phyloP scores from a whole-genome alignment of 176 grass and related monocot species.

The Oryza longistaminata region DNA sequence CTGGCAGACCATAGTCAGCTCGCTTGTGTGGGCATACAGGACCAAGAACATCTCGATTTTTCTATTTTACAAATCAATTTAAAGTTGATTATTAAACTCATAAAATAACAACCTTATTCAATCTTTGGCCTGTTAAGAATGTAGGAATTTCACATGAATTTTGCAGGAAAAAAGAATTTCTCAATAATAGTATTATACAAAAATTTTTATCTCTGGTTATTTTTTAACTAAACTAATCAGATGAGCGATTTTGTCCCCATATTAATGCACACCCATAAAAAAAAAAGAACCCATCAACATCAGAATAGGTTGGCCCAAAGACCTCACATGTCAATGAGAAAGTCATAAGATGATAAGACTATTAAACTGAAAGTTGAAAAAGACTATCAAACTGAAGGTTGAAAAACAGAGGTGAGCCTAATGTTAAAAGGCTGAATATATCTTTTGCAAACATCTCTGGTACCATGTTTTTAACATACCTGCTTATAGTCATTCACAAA shows the following conservation, averaged over 20 bases:
- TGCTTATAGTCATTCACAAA: conserved; percentile 87
- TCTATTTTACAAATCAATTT: conserved; percentile 35
- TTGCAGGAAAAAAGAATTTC: background rate
- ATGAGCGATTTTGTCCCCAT: background rate
- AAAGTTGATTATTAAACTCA: conserved; percentile 6
- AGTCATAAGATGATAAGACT: background rate
- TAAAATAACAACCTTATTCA: background rate
- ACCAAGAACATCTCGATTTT: conserved; percentile 64
- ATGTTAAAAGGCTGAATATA: conserved; percentile 48
- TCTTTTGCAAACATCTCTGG: conserved; percentile 51
- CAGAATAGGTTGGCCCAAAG: background rate
- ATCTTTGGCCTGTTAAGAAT: background rate
- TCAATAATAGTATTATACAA: background rate
- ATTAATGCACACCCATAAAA: background rate
- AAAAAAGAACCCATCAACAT: background rate
- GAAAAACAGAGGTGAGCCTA: background rate
- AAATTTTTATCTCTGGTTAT: background rate
- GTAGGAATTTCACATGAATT: background rate
- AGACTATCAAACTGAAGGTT: too few relatives aligned
- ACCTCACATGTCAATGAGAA: background rate
- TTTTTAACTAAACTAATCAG: background rate
- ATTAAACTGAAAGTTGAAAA: background rate
- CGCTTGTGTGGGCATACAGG: conserved; percentile 64
- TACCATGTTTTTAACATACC: conserved; percentile 23
- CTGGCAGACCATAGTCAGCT: conserved; percentile 68